phyloP scores from a whole-genome alignment of 2,329 filamentous ascomycete genomes.

The Ascocoryne sarcoides region DNA sequence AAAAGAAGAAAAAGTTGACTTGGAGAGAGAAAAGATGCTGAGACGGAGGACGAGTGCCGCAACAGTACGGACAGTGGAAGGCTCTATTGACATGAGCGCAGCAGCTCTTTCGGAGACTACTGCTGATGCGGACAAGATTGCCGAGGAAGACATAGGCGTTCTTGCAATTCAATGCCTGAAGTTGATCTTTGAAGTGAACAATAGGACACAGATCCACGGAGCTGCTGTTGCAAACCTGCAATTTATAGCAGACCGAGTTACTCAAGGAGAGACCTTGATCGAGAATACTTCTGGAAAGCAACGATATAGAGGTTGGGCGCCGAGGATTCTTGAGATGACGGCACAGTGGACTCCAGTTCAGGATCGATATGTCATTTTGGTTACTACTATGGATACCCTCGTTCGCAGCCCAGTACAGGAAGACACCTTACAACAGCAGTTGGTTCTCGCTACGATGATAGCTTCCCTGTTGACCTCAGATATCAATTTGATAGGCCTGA shows the following conservation, averaged over 20 bases:
- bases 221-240: constrained; percentile 66
- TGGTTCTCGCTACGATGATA: constrained; percentile 69
- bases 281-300: constrained; percentile 33
- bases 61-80: constrained; percentile 65
- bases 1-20: constrained; percentile 58
- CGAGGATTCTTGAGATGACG: constrained; percentile 69
- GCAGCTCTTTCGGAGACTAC: constrained; percentile 72
- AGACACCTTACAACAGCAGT: constrained; percentile 62
- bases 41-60: constrained; percentile 70
- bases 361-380: constrained; percentile 82
- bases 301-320: constrained; percentile 63
- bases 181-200: constrained; percentile 75
- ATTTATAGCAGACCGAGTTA: constrained; percentile 58
- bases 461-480: constrained; percentile 77
- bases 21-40: constrained; percentile 50
- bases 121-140: constrained; percentile 79
- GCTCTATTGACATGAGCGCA: constrained; percentile 52
- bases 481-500: constrained; percentile 89
- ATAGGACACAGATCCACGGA: constrained; percentile 68
- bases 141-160: constrained; percentile 80
- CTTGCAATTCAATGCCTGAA: constrained; percentile 80
- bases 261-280: constrained; percentile 45
- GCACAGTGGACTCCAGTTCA: constrained; percentile 88
- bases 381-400: constrained; percentile 71
- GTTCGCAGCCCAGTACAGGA: constrained; percentile 60